Base-by-base conservation (phyloP, 345 rosid species). In the Dimocarpus longan region DNA sequence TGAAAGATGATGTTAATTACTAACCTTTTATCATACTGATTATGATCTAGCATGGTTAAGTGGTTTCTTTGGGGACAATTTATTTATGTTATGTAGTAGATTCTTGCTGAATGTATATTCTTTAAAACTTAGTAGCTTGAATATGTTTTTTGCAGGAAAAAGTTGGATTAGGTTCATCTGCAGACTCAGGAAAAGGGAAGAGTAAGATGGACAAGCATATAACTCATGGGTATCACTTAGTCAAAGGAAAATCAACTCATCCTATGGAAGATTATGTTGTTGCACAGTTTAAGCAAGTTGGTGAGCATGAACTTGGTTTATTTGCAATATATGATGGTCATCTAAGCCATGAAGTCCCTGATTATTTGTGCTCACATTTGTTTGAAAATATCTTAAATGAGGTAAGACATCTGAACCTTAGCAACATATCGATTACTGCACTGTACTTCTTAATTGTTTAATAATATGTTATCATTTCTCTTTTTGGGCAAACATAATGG, bases 241-340 rank as follows among this genome's bases (percentile, higher is more conserved):
- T 92, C 37, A 90, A 95, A 87, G 98, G 97, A 22, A 92, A 88
- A 81, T 80, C 93, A 5, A 76, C 69, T 12, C 97, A 88, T 76
- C 86, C 89, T 78, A 95, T 95, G 99, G 99, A 95, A 84, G 99
- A 95, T 66, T 95, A 86, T 39, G 87, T 89, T 24, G 90, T 91
- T 71, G 92, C 98, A 10, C 82, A 91, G 62, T 95, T 95, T 81
- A 91, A 89, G 86, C 89, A 88, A 86, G 89, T 93, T 24, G 91
- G 75, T 44, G 92, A 87, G 50, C 85, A 87, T 46, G 99, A 95
- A 83, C 97, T 95, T 56, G 99, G 99, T 15, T 84, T 95, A 24
- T 95, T 95, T 69, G 99, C 98, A 1, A 95, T 93, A 85, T 95
- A 88, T 67, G 99, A 93, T 56, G 99, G 97, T 46, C 98, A 95